phyloP scores from a whole-genome alignment of 176 grass and related monocot species.

The Rhynchospora pubera region DNA sequence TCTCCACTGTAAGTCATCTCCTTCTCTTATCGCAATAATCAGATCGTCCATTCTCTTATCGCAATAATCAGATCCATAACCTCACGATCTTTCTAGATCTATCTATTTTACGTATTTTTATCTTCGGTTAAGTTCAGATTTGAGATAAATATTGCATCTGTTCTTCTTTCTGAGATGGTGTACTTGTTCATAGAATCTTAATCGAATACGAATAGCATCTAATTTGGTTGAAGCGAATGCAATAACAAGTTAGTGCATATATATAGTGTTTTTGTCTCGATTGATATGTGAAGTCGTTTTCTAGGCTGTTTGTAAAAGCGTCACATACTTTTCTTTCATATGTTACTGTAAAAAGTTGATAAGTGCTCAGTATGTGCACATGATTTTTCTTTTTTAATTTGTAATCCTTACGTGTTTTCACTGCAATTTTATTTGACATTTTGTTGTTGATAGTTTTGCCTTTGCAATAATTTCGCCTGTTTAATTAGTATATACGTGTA shows the following conservation, averaged over 20 bases:
- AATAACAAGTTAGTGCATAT: neutral
- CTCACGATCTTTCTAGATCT: neutral
- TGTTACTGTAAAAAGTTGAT: neutral
- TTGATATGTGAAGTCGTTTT: no score
- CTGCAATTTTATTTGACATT: neutral
- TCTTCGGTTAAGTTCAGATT: neutral
- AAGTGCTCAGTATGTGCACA: neutral
- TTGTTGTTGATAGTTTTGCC: neutral
- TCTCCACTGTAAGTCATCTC: slow-evolving; percentile 47
- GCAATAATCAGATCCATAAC: neutral
- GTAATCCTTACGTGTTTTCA: neutral
- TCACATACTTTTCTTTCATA: neutral
- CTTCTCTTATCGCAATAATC: no score
- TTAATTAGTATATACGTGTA: neutral
- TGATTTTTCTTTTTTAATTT: neutral
- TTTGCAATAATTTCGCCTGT: neutral
- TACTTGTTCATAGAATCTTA: neutral
- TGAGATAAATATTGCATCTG: neutral
- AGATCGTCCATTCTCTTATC: no score
- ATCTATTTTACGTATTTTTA: neutral
- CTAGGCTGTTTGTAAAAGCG: no score
- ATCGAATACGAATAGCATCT: neutral
- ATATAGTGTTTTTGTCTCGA: neutral
- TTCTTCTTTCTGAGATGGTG: neutral
- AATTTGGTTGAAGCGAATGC: neutral